Base-by-base conservation (phyloP, 2,329 filamentous ascomycete genomes). In the Basipetospora chlamydospora region DNA sequence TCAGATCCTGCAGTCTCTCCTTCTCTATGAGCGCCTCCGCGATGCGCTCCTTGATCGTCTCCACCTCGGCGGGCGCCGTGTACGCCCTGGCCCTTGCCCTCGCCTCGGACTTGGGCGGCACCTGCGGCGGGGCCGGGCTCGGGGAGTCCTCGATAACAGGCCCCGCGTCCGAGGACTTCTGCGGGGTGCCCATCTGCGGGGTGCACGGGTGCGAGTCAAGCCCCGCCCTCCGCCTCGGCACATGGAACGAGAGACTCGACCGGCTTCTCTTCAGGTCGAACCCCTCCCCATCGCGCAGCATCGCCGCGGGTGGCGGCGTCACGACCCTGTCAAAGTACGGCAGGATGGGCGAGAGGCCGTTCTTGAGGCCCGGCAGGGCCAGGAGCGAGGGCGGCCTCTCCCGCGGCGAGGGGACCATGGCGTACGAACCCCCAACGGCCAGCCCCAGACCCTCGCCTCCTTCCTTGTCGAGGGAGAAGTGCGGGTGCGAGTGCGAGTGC, bases 21-120 rank as follows among this genome's bases (percentile, higher is more conserved):
- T 71, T 59, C 47, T 78, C 73, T 37, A 70, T 54, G 57, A 75
- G 65, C 33, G 67, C 70, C 41, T 57, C 62, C 21, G 70, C 71
- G 30, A 75, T 67, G 28, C 68, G 60, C 43, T 70, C 64, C 34
- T 69, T 66, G 37, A 74, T 66, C 11, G 50, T 50, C 20, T 73
- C 66, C 42, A 69, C 59, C 20, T 11, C 26, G 39, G 60, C 60
- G 4, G 65, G 57, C 3, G 66, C 57, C 8, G 61, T 62, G 39
- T 61, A 49, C 6, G 63, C 59, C 28, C 67, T 60, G 18, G 57
- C 49, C 17, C 61, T 58, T 11, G 22, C 11, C 22, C 22, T 23
- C 22, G 22, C 22, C 6, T 23, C 22, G 3, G 62, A 61, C 30
- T 62, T 65, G 11, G 53, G 56, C 10, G 67, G 66, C 22, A 67